Evolutionary conservation across 2,329 filamentous ascomycete species (phyloP).

Genomic region (Sporothrix inflata): DNA sequence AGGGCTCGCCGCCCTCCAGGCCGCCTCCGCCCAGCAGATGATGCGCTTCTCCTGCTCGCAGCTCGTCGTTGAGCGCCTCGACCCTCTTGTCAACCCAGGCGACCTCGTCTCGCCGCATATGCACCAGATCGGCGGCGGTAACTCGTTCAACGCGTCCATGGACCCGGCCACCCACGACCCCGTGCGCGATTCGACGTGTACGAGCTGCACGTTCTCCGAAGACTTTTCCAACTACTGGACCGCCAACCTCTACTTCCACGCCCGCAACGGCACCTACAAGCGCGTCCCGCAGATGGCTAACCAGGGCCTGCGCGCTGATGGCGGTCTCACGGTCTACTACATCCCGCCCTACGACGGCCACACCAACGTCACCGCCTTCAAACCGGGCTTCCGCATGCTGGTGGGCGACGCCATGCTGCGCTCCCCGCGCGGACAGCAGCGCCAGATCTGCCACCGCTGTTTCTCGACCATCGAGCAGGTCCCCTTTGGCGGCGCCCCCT

Average conservation of each 20-base stretch:
- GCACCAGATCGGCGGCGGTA: slow-evolving; percentile 46
- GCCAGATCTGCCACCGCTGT: slow-evolving; percentile 39
- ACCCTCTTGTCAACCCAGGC: slow-evolving; percentile 44
- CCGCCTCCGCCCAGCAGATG: slow-evolving; percentile 41
- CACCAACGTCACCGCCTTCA: slow-evolving; percentile 49
- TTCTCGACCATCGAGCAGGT: slow-evolving; percentile 35
- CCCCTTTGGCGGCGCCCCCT: slow-evolving; percentile 36
- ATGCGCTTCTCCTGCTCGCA: slow-evolving; percentile 39
- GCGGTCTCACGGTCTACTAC: slow-evolving; percentile 47
- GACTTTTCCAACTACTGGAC: slow-evolving; percentile 45
- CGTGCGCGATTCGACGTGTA: slow-evolving; percentile 34
- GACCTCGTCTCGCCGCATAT: slow-evolving; percentile 43
- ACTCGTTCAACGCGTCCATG: slow-evolving; percentile 47
- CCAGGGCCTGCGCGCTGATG: slow-evolving; percentile 23
- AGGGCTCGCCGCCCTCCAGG: slow-evolving; percentile 35
- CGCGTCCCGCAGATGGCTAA: slow-evolving; percentile 34
- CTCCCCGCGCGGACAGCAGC: slow-evolving; percentile 33
- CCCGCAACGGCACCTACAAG: slow-evolving; percentile 38
- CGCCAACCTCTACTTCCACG: slow-evolving; percentile 39
- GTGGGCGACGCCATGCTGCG: slow-evolving; percentile 40
- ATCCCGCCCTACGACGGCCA: slow-evolving; percentile 46
- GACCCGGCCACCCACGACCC: slow-evolving; percentile 32
- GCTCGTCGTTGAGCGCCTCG: slow-evolving; percentile 37
- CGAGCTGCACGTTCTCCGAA: slow-evolving; percentile 40
- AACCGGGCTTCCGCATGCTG: slow-evolving; percentile 47